Evolutionary conservation across 768 basidiomycete species (phyloP), one percentile per base, ranked within the genome.

Genomic region (Infundibulicybe gibba): DNA sequence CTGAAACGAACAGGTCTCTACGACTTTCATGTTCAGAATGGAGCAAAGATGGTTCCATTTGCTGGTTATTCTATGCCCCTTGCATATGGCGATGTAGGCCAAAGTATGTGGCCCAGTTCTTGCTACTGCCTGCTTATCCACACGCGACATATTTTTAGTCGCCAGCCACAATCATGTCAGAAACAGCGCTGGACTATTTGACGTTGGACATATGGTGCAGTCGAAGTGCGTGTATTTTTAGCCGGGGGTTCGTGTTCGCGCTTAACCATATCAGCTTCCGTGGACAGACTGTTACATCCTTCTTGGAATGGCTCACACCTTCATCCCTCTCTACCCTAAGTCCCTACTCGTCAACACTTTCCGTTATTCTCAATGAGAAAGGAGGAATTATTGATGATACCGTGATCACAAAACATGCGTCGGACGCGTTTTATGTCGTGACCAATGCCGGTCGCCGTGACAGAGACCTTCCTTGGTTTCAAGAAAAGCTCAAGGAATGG

Each of bases 141-240:
- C 38, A 33, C 41, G 20, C 49, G 38, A 41, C 43, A 40, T 37
- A 39, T 33, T 39, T 39, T 25, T 62, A 97, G 94, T 91, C 44
- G 83, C 86, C 8, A 93, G 90, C 55, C 95, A 99, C 66, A 81
- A 86, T 39, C 87, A 97, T 58, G 90, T 94, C 43, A 83, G 97
- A 35, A 79, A 70, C 11, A 77, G 76, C 32, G 90, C 80, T 1
- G 94, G 94, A 0, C 72, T 99, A 30, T 99, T 99, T 62, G 97
- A 99, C 60, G 97, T 99, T 20, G 91, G 91, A 16, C 97, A 99
- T 66, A 99, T 99, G 95, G 89, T 98, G 13, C 95, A 98, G 63
- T 81, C 83, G 31, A 87, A 82, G 91, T 93, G 57, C 41, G 79
- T 45, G n/a, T 33, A 32, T 13, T 15, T 37, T 15, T 32, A 25